Conservation (phyloP, 2,329 filamentous ascomycete species). For the Ophiosphaerella narmari region DNA sequence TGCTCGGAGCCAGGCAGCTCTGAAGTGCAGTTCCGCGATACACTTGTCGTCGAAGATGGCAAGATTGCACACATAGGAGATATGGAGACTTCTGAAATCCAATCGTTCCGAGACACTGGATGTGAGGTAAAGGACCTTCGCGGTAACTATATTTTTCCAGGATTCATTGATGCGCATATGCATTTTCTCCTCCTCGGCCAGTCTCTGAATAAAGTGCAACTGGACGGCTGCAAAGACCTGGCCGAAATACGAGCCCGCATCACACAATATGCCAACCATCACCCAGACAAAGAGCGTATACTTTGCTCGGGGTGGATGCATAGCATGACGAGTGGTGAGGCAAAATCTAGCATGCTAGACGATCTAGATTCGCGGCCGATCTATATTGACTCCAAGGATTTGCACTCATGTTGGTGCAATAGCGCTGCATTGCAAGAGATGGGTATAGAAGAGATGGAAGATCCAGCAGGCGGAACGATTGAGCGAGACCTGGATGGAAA, state of each 20-base stretch:
- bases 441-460: conserved; percentile 51
- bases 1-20: conserved; percentile 4
- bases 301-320: conserved; percentile 63
- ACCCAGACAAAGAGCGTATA: conserved; percentile 55
- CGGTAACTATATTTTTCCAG: conserved; percentile 53
- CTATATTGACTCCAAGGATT: conserved; percentile 61
- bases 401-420: conserved; percentile 63
- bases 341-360: conserved; percentile 57
- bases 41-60: conserved; percentile 49
- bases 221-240: conserved; percentile 54
- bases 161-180: conserved; percentile 64
- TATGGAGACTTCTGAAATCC: conserved; percentile 23
- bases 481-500: conserved; percentile 55
- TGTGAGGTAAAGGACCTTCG: conserved; percentile 41
- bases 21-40: conserved; percentile 20
- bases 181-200: conserved; percentile 62
- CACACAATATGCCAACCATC: conserved; percentile 49
- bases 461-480: conserved; percentile 59
- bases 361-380: conserved; percentile 58
- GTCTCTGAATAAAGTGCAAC: conserved; percentile 57
- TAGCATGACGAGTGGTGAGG: conserved; percentile 57
- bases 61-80: conserved; percentile 50
- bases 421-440: conserved; percentile 58
- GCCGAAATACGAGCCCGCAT: conserved; percentile 57
- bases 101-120: conserved; percentile 28